Conservation (phyloP, 176 grass and related monocot species). For the Hordeum vulgare region DNA sequence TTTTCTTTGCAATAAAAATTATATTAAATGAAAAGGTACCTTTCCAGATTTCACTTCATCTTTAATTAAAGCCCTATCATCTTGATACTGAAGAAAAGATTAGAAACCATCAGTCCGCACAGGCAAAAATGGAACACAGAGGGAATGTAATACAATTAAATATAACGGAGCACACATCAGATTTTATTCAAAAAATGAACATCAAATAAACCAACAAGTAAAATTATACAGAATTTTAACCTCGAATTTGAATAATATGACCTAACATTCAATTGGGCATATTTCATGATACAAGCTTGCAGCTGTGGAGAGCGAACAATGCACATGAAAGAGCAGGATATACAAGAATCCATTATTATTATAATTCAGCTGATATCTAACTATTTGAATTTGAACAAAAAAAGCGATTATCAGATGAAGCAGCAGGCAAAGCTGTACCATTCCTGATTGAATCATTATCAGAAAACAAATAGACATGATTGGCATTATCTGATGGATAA, state of each 20-base stretch:
- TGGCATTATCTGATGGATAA: background rate
- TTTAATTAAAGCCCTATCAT: constrained; percentile 25
- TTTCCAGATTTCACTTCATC: constrained; percentile 27
- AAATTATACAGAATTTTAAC: background rate
- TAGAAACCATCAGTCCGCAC: background rate
- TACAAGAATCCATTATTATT: background rate
- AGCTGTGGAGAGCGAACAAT: background rate
- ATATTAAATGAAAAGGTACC: background rate
- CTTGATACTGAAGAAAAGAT: constrained; percentile 14
- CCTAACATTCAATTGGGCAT: background rate
- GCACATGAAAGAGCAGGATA: background rate
- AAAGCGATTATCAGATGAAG: background rate
- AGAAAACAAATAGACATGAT: background rate
- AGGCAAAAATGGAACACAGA: background rate
- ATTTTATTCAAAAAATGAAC: background rate
- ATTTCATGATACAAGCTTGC: background rate
- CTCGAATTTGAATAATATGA: background rate
- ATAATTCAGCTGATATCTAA: background rate
- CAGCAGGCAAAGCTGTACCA: background rate
- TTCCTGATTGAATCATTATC: background rate
- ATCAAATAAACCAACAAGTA: background rate
- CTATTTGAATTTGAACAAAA: background rate
- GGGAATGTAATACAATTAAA: background rate
- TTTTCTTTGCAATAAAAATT: background rate
- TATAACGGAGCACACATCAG: background rate